These are phyloP conservation scores for Anisogramma anomala DNA, from an alignment of 2,329 filamentous ascomycete genomes.

Conservation along the genomic window DNA sequence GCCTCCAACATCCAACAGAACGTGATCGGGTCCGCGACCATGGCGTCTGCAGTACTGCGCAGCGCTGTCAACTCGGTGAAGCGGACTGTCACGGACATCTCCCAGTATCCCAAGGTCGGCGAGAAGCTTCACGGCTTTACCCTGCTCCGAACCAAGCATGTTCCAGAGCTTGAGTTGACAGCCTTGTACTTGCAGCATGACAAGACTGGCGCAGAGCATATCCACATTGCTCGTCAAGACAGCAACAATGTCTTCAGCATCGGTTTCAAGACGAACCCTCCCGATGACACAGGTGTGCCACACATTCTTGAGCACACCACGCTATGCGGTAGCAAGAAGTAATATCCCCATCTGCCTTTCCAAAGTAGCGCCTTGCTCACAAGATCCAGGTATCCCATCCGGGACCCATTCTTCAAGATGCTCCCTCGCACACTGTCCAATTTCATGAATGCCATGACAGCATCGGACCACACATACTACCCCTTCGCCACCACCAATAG, in stretches of 20 bases:
- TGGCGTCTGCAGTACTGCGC: constrained; percentile 3
- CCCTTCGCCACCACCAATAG: constrained; percentile 94
- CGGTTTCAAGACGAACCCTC: constrained; percentile 97
- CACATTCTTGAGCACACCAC: constrained; percentile 98
- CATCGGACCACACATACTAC: constrained; percentile 92
- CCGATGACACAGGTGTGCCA: constrained; percentile 88
- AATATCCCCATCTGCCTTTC: constrained; percentile 18
- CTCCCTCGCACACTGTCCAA: constrained; percentile 94
- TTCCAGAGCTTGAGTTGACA: constrained; percentile 86
- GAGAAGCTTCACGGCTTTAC: constrained; percentile 91
- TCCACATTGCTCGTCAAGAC: constrained; percentile 90
- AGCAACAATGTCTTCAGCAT: constrained; percentile 99
- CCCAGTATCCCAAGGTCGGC: constrained; percentile 65
- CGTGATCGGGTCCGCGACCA: not conserved
- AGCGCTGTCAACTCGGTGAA: constrained; percentile 20
- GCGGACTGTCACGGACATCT: constrained; percentile 63
- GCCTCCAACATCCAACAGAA: not conserved
- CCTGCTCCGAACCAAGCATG: constrained; percentile 74
- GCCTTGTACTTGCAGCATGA: constrained; percentile 86
- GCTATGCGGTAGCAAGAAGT: constrained; percentile 90
- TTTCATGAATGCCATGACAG: constrained; percentile 99
- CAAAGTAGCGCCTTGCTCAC: constrained; percentile 18
- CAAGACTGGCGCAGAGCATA: constrained; percentile 89
- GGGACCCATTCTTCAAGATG: constrained; percentile 99
- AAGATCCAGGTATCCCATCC: constrained; percentile 71